Evolutionary conservation across 2,329 filamentous ascomycete genomes (phyloP), one percentile per base, ranked within the genome.

Genomic region (Lecanosticta acicola): DNA sequence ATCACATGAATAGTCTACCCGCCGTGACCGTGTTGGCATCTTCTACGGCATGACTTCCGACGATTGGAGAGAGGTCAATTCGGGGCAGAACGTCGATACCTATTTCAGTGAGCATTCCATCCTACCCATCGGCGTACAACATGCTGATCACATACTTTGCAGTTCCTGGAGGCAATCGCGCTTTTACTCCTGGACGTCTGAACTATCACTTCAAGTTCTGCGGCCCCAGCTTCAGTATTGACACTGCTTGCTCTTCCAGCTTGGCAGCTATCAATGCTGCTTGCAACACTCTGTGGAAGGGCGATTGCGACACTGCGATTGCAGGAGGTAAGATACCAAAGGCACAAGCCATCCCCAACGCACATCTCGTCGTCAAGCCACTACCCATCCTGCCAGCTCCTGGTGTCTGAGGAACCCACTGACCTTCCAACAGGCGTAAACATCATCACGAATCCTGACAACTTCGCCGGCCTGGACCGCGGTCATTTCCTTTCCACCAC

Each of bases 1-100:
- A n/a, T n/a, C 3, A n/a, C n/a, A n/a, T n/a, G n/a, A n/a, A n/a
- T n/a, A n/a, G n/a, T 59, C 60, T 13, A 63, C 63, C 0, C 32
- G 51, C 4, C 40, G 40, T 1, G 45, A 62, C 10, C 56, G 65
- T 3, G 55, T 69, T 14, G 66, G 63, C 9, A 55, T 56, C 1
- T 68, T 57, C 49, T 65, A 58, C 46, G 66, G 67, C n/a, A 52
- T 57, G 36, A 55, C 64, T 1, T 57, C 46, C 38, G 57, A 69
- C 40, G 68, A 70, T 46, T 65, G 52, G 9, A 51, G 55, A 1
- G 61, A 63, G 34, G 49, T 56, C 33, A 63, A 61, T 35, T 29
- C 36, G 7, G 53, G 32, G 3, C 61, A 64, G 44, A 49, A 58
- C 13, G 45, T 63, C 38, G 45, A 45, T 16, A 61, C 58, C 3